Evolutionary conservation across 2,329 filamentous ascomycete species (phyloP).

Genomic region (Rhinocladiella similis): DNA sequence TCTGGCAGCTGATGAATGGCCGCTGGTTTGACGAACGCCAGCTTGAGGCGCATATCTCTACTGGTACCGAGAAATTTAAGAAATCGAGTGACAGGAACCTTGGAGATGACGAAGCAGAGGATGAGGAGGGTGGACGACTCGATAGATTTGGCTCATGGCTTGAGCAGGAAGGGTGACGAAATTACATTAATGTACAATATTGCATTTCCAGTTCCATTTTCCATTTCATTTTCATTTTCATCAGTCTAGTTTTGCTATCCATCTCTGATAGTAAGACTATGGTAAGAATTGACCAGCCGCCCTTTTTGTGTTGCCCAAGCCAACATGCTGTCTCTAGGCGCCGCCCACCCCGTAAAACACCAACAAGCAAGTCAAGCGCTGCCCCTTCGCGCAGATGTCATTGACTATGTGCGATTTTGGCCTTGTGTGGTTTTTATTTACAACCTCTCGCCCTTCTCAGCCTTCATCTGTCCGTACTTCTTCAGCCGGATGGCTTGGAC

Average conservation of each 20-base stretch:
- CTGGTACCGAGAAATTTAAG: conserved; percentile 70
- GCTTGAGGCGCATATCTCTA: conserved; percentile 70
- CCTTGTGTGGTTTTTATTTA: neutral
- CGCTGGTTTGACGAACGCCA: conserved; percentile 73
- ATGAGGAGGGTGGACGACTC: conserved; percentile 46
- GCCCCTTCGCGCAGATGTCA: no score
- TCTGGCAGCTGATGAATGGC: conserved; percentile 68
- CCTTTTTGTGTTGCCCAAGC: no score
- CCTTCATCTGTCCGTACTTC: conserved; percentile 47
- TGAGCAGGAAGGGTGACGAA: conserved; percentile 37
- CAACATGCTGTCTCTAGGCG: no score
- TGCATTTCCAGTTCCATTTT: no score
- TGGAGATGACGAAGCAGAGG: conserved; percentile 49
- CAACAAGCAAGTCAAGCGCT: no score
- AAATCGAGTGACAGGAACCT: conserved; percentile 58
- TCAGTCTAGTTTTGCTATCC: neutral
- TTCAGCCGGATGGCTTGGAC: conserved; percentile 42
- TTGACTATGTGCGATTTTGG: no score
- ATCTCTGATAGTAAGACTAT: neutral
- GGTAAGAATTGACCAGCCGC: no score
- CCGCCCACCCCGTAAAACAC: no score
- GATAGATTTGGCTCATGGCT: conserved; percentile 53
- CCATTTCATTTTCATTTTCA: no score
- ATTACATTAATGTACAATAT: neutral
- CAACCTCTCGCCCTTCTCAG: conserved; percentile 25